These are phyloP conservation scores for Wickerhamomyces rabaulensis DNA, from an alignment of 805 yeast species.

Conservation along the genomic window DNA sequence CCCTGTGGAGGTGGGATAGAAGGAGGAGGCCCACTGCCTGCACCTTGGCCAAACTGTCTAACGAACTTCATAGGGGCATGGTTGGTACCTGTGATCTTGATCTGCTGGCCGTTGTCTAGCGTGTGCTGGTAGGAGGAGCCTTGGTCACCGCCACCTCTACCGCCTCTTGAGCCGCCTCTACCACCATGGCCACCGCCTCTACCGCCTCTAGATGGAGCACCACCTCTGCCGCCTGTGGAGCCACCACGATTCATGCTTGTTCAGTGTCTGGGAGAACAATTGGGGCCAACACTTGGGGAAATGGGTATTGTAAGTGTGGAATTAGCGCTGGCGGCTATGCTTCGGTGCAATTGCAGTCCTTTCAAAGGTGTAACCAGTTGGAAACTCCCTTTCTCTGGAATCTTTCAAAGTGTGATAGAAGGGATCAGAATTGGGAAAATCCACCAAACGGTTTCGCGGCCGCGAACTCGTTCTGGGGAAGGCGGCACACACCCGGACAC, in stretches of 20 bases:
- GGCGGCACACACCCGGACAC: constrained; percentile 6
- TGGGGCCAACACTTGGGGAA: neutral
- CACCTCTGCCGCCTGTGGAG: neutral
- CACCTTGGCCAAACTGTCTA: constrained; percentile 7
- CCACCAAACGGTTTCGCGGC: neutral
- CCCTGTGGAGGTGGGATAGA: neutral
- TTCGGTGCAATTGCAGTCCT: neutral
- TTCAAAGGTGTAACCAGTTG: too few relatives aligned
- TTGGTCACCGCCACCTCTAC: neutral
- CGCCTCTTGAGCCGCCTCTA: constrained; percentile 3
- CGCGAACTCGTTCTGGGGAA: neutral
- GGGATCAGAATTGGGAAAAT: too few relatives aligned
- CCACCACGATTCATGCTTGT: neutral
- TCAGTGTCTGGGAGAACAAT: neutral
- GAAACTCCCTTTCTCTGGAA: neutral
- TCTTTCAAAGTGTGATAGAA: too few relatives aligned
- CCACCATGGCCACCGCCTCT: constrained; percentile 1
- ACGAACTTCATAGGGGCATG: constrained; percentile 9
- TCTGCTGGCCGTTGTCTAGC: neutral
- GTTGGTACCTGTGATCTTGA: constrained; percentile 11
- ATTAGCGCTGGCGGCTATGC: neutral
- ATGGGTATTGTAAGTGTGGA: neutral
- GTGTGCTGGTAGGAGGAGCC: neutral
- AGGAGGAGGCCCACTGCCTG: neutral
- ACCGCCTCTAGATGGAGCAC: neutral